Conservation (phyloP, 1,139 yeast genomes). For the Saccharomyces hybrid region DNA sequence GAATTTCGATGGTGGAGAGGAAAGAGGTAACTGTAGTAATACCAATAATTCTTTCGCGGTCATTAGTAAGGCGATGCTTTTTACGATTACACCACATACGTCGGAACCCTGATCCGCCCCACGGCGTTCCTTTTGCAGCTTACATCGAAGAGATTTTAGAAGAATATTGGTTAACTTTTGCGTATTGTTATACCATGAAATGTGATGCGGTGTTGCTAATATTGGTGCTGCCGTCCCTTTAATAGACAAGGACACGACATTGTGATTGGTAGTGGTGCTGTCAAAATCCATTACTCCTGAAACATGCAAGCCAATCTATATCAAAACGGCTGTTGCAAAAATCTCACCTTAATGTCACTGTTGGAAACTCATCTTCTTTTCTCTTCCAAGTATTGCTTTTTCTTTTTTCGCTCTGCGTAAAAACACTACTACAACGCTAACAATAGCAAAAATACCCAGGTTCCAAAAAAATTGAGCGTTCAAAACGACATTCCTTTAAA, state of each 20-base stretch:
- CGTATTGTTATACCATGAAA: not conserved
- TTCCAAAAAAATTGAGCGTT: not conserved
- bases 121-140: not conserved
- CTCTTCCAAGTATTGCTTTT: not conserved
- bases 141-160: conserved; percentile 1
- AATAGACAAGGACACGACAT: not conserved
- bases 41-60: not conserved
- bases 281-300: not conserved
- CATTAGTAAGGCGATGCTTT: not conserved
- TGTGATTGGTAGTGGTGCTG: not conserved
- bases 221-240: not conserved
- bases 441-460: not conserved
- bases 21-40: not conserved
- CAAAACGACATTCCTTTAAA: not conserved
- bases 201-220: not conserved
- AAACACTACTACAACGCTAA: not conserved
- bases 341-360: not conserved
- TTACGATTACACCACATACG: not conserved
- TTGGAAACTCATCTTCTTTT: not conserved
- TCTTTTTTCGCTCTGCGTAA: not conserved
- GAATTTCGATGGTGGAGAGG: not conserved
- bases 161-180: not conserved
- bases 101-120: not conserved
- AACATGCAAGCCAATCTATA: not conserved
- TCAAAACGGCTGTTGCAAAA: not conserved